Base-by-base conservation (phyloP, 331 rosid genomes). In the Rosa hybrid region DNA sequence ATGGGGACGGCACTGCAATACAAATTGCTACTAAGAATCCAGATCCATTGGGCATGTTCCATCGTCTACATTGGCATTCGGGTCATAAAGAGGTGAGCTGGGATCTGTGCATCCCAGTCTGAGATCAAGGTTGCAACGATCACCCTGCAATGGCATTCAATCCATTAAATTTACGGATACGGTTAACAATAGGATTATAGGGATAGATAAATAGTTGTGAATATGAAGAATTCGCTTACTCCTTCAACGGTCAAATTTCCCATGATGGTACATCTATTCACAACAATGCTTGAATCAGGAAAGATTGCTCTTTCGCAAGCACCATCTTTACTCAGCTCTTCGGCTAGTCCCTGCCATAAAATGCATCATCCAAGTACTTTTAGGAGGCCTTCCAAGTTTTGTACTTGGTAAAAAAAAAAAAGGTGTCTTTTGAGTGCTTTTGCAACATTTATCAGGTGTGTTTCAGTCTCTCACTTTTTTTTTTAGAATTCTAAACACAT, bases 61-160 rank as follows among this genome's bases (percentile, higher is more conserved):
- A 71, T 95, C 98, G 25, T 95, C 99, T 45, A 95, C 92, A 81
- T 90, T 95, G 77, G 99, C 99, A 44, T 91, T 83, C 2, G 99
- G 99, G 57, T 95, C 13, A 76, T 88, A 95, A 0, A 78, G 0
- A n/a, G 75, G 89, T 0, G 98, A 93, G 83, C 83, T 86, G 10
- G 99, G 99, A 83, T 95, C 99, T 21, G 89, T 83, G 87, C 99
- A 95, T n/a, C 99, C 97, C 4, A 11, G 34, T 46, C 93, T 85
- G 13, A 95, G 85, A 85, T 95, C 63, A 74, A 95, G 89, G 62
- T 86, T 77, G 71, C 98, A 95, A 17, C 98, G 92, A 78, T 93
- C 99, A 16, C 96, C 98, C 99, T 95, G 90, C 86, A 68, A 4
- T 69, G 81, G 7, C 39, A 72, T 56, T 39, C 21, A 57, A 75